Percentiles rank a stretch among this genome's conserved stretches.
Evolutionary conservation across 768 basidiomycete species (phyloP).

Genomic region (Mycena vulgaris): DNA sequence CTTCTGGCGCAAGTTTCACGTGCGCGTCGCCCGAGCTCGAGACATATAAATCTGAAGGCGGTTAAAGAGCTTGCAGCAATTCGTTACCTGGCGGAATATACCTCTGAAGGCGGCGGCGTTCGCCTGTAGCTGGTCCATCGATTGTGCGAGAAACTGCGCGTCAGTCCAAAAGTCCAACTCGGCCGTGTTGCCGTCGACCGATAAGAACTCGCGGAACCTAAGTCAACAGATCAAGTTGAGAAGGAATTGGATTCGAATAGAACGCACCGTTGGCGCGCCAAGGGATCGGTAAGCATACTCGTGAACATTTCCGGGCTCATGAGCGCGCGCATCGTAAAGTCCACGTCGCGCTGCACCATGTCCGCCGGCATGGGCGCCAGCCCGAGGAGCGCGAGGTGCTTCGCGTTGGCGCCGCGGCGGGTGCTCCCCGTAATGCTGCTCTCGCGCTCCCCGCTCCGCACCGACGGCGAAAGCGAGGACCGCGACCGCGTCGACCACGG

Average conservation of each 20-base stretch:
- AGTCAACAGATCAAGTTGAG: not conserved
- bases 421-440: conserved; percentile 4
- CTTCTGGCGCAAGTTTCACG: conserved; percentile 14
- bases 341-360: conserved; percentile 32
- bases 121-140: conserved; percentile 11
- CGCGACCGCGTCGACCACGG: conserved; percentile 17
- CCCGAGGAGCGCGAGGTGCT: conserved; percentile 19
- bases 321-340: conserved; percentile 32
- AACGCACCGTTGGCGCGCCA: conserved; percentile 31
- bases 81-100: not conserved
- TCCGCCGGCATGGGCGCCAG: conserved; percentile 24
- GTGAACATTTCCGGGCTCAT: conserved; percentile 35
- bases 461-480: conserved; percentile 14
- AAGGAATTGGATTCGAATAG: not conserved
- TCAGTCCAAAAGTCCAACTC: conserved; percentile 36
- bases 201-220: conserved; percentile 36
- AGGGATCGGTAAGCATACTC: conserved; percentile 29
- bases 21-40: conserved; percentile 3
- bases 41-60: conserved; percentile 26
- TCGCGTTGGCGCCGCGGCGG: not conserved
- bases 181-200: conserved; percentile 7
- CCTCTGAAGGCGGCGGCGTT: conserved; percentile 26
- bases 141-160: conserved; percentile 24
- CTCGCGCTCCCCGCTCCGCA: conserved; percentile 26
- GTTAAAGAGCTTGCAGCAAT: not conserved